Percentiles rank a stretch among this genome's conserved stretches.
Evolutionary conservation across 345 rosid species (phyloP).

Genomic region (Draba incana): DNA sequence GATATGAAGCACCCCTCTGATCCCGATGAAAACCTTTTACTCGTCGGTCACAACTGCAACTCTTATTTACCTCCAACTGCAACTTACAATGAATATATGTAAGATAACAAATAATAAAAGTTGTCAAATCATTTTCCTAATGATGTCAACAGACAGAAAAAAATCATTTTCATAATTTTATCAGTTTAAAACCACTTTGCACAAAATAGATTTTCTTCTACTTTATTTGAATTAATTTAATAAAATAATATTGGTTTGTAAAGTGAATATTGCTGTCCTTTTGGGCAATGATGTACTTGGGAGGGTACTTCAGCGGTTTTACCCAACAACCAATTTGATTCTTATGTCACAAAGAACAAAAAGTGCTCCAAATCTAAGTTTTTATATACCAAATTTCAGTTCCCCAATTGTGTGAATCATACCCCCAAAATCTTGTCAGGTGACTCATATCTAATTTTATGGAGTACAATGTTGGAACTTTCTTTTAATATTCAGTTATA

Average conservation of each 20-base stretch:
- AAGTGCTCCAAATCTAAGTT: conserved; percentile 1
- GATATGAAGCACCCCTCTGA: too few relatives aligned
- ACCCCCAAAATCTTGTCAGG: conserved; percentile 1
- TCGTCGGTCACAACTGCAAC: too few relatives aligned
- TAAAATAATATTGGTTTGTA: neutral
- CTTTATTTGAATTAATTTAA: neutral
- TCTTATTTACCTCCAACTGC: too few relatives aligned
- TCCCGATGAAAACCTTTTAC: too few relatives aligned
- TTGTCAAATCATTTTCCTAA: too few relatives aligned
- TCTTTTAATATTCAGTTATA: neutral
- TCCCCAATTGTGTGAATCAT: neutral
- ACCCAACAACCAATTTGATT: conserved; percentile 9
- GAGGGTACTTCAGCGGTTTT: neutral
- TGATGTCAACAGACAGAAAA: too few relatives aligned
- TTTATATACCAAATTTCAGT: neutral
- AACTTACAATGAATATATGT: too few relatives aligned
- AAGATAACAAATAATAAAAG: too few relatives aligned
- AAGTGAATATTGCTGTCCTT: conserved; percentile 1
- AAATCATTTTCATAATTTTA: too few relatives aligned
- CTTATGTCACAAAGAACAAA: conserved; percentile 16
- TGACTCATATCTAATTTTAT: neutral
- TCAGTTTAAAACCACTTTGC: too few relatives aligned
- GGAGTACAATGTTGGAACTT: neutral
- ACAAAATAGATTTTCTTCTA: too few relatives aligned
- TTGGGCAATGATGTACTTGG: conserved; percentile 13